A percentile compares a stretch with the other conserved stretches of the same genome.
Conservation (phyloP, 2,329 filamentous ascomycete species). For the Diplocarpon rosae region DNA sequence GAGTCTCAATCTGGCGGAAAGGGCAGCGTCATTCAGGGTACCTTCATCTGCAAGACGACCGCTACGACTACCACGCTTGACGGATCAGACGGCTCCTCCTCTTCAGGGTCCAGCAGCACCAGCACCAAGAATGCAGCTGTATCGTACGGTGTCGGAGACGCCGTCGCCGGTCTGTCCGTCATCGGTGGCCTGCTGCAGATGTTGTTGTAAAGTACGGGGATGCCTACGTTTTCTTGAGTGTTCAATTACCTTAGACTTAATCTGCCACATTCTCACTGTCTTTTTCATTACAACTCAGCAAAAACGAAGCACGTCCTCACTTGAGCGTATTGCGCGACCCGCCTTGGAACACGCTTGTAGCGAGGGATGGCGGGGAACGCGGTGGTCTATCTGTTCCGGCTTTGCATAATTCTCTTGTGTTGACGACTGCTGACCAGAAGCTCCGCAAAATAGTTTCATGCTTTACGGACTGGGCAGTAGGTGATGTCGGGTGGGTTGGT, state of each 20-base stretch:
- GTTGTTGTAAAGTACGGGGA: conserved; percentile 32
- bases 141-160: conserved; percentile 29
- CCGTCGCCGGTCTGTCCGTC: conserved; percentile 32
- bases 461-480: not conserved
- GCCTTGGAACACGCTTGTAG: conserved; percentile 11
- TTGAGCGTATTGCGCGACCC: conserved; percentile 20
- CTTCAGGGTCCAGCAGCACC: conserved; percentile 14
- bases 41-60: conserved; percentile 32
- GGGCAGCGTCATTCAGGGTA: conserved; percentile 35
- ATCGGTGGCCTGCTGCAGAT: conserved; percentile 35
- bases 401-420: conserved; percentile 12
- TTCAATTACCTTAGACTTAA: conserved; percentile 27
- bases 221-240: conserved; percentile 27
- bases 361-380: conserved; percentile 2
- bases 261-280: conserved; percentile 27
- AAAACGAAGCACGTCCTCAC: conserved; percentile 14
- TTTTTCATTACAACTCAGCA: conserved; percentile 16
- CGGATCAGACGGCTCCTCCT: conserved; percentile 19
- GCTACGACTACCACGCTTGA: conserved; percentile 15
- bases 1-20: conserved; percentile 17
- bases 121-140: conserved; percentile 29
- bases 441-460: conserved; percentile 2
- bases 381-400: conserved; percentile 2
- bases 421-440: conserved; percentile 3
- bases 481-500: conserved; percentile 2